Conservation (phyloP, 768 basidiomycete genomes). For the Naganishia kalamii region DNA sequence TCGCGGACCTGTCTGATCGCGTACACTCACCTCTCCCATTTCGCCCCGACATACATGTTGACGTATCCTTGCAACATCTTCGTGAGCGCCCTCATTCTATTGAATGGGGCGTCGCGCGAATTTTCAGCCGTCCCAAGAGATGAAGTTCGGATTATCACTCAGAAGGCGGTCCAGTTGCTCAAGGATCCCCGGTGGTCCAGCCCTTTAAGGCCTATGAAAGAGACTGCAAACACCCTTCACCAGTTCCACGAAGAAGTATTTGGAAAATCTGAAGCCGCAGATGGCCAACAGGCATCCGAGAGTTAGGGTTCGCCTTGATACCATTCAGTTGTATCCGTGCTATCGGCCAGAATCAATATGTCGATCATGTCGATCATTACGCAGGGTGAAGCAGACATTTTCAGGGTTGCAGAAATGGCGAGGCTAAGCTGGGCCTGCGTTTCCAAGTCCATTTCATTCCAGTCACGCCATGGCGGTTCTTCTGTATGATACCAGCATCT, state of each 20-base stretch:
- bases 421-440: too few relatives aligned
- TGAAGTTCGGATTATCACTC: neutral
- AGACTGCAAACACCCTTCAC: neutral
- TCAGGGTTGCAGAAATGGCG: neutral
- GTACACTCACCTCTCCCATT: neutral
- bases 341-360: neutral
- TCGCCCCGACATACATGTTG: neutral
- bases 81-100: neutral
- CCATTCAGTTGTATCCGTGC: neutral
- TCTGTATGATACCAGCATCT: too few relatives aligned
- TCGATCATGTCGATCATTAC: neutral
- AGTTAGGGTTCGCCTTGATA: neutral
- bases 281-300: neutral
- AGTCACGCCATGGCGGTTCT: too few relatives aligned
- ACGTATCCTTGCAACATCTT: constrained; percentile 4
- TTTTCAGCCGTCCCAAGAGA: neutral
- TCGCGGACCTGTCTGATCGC: neutral
- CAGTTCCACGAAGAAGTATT: neutral
- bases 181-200: neutral
- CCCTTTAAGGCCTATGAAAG: neutral
- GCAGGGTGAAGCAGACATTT: neutral
- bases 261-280: neutral
- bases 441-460: too few relatives aligned
- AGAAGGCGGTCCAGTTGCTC: neutral
- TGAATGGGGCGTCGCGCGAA: neutral